Base-by-base conservation (phyloP, 441 rosid species). In the Jatropha podagrica region DNA sequence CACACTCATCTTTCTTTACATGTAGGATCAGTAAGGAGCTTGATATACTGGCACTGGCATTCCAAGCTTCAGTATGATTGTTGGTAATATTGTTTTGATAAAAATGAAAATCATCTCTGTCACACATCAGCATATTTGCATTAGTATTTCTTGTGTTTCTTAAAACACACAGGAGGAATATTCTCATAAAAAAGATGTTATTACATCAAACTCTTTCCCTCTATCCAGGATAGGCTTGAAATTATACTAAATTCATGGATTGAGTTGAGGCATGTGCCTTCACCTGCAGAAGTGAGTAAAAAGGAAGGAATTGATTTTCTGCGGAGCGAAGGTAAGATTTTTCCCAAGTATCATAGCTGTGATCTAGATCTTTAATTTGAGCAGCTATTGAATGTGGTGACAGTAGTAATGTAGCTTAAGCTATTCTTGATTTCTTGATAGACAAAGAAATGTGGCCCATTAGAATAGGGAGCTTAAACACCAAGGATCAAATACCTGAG, bases 191-290 rank as follows among this genome's bases (percentile, higher is more conserved):
- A n/a, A 17, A 23, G 27, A 17, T 52, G 48, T 64, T 66, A 71
- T 64, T 66, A 71, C 26, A 20, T 60, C 56, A 55, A 26, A 63
- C 69, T 51, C 44, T 13, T 68, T 76, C 14, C 27, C 14, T 23
- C 54, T 56, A 61, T 86, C 80, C 91, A 95, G 99, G 89, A 85
- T 77, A 91, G 97, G 85, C 91, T 95, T 76, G 93, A 89, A 86
- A 92, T 89, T 17, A 90, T 95, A 73, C 82, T 92, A 32, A 86
- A 89, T 76, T 84, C 83, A 73, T 95, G 99, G 99, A 89, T 90
- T 75, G 84, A 86, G 54, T 76, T 52, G 0, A 73, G 94, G n/a
- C 77, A 64, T 65, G 88, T 92, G 40, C 97, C 91, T 78, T 85
- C 93, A 41, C 97, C 95, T 49, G 90, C 93, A 20, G 88, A 89